Percentiles rank a stretch among this genome's conserved stretches.
These are phyloP conservation scores for Alternaria solani DNA, from an alignment of 2,329 filamentous ascomycete species.

Conservation along the genomic window DNA sequence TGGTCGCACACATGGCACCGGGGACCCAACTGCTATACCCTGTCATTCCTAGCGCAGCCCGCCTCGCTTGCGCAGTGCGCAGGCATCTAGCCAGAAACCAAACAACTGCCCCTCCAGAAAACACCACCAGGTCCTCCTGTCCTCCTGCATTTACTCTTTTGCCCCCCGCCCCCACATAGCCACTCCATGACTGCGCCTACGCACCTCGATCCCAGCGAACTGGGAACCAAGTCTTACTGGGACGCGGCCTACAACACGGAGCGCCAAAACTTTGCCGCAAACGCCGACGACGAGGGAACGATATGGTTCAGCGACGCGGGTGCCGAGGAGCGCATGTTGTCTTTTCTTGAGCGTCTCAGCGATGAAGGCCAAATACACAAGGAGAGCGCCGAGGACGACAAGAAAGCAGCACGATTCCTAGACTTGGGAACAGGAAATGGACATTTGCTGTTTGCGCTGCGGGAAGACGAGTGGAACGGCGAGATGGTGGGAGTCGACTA, in stretches of 20 bases:
- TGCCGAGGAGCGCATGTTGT: slow-evolving; percentile 81
- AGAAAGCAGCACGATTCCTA: slow-evolving; percentile 63
- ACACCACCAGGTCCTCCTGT: neutral
- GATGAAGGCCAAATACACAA: slow-evolving; percentile 57
- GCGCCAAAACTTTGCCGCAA: slow-evolving; percentile 72
- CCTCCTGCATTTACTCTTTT: neutral
- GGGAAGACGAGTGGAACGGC: slow-evolving; percentile 72
- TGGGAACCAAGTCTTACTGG: slow-evolving; percentile 79
- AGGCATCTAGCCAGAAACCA: slow-evolving; percentile 1
- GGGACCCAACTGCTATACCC: neutral
- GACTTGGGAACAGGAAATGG: slow-evolving; percentile 96
- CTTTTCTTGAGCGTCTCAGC: slow-evolving; percentile 65
- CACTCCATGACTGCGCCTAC: slow-evolving; percentile 29
- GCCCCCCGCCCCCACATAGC: too few species aligned
- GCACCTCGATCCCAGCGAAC: slow-evolving; percentile 74
- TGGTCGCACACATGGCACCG: too few species aligned
- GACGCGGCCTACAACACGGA: slow-evolving; percentile 75
- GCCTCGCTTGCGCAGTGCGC: neutral
- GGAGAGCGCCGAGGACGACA: slow-evolving; percentile 33
- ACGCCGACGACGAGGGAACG: slow-evolving; percentile 83
- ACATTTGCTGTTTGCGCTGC: slow-evolving; percentile 82
- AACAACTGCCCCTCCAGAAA: neutral
- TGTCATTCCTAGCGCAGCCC: neutral
- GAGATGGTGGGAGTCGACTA: slow-evolving; percentile 89
- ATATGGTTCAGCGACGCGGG: slow-evolving; percentile 96